Conservation (phyloP, 495 filamentous ascomycete species). For the Aspergillus sparsus region DNA sequence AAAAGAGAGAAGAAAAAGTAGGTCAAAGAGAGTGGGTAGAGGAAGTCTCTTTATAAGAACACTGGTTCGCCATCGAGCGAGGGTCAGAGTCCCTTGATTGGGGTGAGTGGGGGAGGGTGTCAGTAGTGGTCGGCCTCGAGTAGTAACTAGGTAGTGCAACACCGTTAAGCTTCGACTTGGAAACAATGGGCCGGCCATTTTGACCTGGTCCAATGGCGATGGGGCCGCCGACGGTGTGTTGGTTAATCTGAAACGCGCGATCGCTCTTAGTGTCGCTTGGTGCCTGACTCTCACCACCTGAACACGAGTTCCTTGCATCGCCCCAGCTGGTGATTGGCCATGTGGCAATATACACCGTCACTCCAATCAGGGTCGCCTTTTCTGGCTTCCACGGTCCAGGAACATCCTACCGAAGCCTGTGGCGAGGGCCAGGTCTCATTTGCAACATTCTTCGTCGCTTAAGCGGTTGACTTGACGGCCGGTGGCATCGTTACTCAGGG, state of each 20-base stretch:
- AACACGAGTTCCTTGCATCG: conserved; percentile 12
- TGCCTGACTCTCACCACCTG: neutral
- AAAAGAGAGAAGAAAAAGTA: neutral
- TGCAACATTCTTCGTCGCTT: no score
- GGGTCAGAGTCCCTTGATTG: neutral
- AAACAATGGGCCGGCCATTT: neutral
- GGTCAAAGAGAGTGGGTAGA: neutral
- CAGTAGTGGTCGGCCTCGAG: no score
- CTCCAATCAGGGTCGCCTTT: neutral
- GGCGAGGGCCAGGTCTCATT: no score
- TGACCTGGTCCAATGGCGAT: neutral
- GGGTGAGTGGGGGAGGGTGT: no score
- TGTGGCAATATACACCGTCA: neutral
- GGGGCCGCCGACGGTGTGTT: neutral
- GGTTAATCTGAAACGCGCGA: conserved; percentile 8
- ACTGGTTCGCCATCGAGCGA: neutral
- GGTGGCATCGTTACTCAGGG: no score
- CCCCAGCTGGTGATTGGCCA: neutral
- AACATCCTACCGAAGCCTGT: no score
- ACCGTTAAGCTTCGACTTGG: conserved; percentile 6
- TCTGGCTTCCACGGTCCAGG: neutral
- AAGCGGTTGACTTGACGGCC: no score
- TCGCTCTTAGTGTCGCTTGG: neutral
- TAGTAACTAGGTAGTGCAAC: neutral
- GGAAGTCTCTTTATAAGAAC: conserved; percentile 4